Conservation (phyloP, 202 grass and related monocot genomes). For the Zizania palustris region DNA sequence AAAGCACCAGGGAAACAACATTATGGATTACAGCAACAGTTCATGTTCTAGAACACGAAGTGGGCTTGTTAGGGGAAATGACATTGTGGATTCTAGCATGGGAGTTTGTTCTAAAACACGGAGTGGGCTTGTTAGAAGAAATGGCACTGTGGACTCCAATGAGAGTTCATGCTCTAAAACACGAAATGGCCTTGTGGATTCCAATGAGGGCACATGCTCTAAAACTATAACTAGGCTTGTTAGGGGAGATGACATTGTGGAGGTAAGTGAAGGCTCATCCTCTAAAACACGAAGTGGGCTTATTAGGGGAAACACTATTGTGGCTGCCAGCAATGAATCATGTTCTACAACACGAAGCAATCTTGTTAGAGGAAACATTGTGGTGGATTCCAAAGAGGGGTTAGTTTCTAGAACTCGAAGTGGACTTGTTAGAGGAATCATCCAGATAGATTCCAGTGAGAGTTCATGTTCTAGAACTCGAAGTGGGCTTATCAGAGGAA, state of each 20-base stretch:
- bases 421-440: conserved; percentile 36
- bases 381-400: conserved; percentile 26
- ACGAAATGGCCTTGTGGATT: conserved; percentile 50
- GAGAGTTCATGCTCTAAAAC: conserved; percentile 43
- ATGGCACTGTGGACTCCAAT: neutral
- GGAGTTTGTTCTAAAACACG: conserved; percentile 42
- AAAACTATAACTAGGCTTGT: conserved; percentile 34
- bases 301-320: conserved; percentile 2
- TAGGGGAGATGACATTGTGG: neutral
- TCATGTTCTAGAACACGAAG: conserved; percentile 22
- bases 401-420: conserved; percentile 43
- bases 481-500: conserved; percentile 45
- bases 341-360: conserved; percentile 14
- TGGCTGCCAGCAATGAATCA: neutral
- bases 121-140: conserved; percentile 47
- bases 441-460: neutral
- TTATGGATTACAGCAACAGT: conserved; percentile 17
- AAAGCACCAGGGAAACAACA: conserved; percentile 13
- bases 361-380: conserved; percentile 1
- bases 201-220: conserved; percentile 25
- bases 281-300: conserved; percentile 41
- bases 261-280: neutral
- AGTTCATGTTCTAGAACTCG: conserved; percentile 40
- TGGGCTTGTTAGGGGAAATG: conserved; percentile 35
- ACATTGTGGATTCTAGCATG: conserved; percentile 27